Evolutionary conservation across 495 filamentous ascomycete species (phyloP).

Genomic region (Xylaria venustula): DNA sequence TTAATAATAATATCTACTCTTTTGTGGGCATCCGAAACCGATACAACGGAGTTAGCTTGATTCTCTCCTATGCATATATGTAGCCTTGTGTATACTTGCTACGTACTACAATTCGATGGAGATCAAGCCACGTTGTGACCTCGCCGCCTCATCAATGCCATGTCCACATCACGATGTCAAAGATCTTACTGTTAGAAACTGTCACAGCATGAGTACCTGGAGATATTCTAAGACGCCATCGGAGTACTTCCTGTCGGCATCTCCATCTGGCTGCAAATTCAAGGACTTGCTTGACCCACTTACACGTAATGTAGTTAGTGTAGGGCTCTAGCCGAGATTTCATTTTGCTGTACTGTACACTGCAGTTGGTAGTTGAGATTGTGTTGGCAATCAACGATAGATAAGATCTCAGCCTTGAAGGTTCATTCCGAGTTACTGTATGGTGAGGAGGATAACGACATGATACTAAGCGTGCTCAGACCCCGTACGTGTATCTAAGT

Average conservation of each 20-base stretch:
- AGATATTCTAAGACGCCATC: neutral
- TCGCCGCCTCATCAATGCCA: neutral
- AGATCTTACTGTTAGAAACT: neutral
- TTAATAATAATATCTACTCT: neutral
- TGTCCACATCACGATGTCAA: neutral
- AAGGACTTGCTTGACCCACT: conserved; percentile 1
- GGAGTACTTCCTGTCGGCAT: neutral
- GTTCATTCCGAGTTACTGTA: no score
- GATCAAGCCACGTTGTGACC: neutral
- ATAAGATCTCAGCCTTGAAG: no score
- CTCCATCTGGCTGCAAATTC: neutral
- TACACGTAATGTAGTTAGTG: no score
- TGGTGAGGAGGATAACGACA: no score
- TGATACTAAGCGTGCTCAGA: no score
- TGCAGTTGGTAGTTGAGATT: no score
- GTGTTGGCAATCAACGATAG: no score
- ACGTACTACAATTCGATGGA: neutral
- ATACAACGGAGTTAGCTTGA: neutral
- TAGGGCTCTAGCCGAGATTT: no score
- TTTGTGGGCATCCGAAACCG: conserved; percentile 3
- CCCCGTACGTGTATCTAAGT: no score
- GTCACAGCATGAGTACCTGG: neutral
- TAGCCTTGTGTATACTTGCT: neutral
- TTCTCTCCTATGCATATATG: neutral
- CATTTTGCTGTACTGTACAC: no score